Evolutionary conservation across 345 rosid species (phyloP).

Genomic region (Geranium brycei): DNA sequence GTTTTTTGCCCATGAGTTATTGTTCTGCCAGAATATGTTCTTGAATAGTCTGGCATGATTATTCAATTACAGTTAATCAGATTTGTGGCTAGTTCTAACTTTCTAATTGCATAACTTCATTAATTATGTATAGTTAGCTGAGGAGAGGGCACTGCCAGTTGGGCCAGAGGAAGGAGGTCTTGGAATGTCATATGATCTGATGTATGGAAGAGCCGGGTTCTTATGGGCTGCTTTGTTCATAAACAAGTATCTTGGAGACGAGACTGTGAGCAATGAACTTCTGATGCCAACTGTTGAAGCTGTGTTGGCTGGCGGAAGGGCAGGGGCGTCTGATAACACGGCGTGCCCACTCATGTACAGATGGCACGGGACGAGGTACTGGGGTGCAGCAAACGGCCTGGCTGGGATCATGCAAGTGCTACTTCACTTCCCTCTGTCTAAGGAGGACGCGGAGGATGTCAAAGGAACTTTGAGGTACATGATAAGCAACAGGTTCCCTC

Average conservation of each 20-base stretch:
- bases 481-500: slow-evolving; percentile 73
- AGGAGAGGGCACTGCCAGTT: slow-evolving; percentile 70
- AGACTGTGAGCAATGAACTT: slow-evolving; percentile 31
- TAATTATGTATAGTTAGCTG: slow-evolving; percentile 36
- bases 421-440: slow-evolving; percentile 57
- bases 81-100: neutral
- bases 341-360: slow-evolving; percentile 83
- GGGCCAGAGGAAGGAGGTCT: slow-evolving; percentile 94
- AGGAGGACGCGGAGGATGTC: slow-evolving; percentile 48
- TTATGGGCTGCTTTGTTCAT: slow-evolving; percentile 73
- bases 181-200: slow-evolving; percentile 92
- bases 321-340: slow-evolving; percentile 57
- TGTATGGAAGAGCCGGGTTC: slow-evolving; percentile 87
- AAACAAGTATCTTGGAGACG: slow-evolving; percentile 56
- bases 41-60: too few species aligned
- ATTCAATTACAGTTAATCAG: too few species aligned
- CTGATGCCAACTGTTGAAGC: slow-evolving; percentile 64
- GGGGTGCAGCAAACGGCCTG: slow-evolving; percentile 89
- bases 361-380: slow-evolving; percentile 86
- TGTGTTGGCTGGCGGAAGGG: slow-evolving; percentile 73
- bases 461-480: slow-evolving; percentile 70
- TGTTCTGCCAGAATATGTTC: too few species aligned
- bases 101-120: neutral
- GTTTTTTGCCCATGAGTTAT: too few species aligned
- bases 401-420: slow-evolving; percentile 79